Conservation (phyloP, 1,139 yeast genomes). For the Trichomonascaceae sp. region DNA sequence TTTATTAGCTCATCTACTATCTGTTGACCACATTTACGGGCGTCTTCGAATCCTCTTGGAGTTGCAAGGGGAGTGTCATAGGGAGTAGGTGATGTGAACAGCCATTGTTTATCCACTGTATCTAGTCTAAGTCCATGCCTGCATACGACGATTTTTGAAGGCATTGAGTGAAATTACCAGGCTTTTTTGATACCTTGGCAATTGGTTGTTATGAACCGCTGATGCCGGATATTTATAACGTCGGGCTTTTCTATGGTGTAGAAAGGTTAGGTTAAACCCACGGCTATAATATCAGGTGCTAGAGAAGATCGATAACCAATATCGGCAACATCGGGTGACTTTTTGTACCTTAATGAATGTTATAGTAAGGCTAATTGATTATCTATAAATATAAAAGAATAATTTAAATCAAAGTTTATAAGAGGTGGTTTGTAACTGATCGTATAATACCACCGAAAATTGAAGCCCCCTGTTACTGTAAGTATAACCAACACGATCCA, state of each 20-base stretch:
- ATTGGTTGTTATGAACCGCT: background rate
- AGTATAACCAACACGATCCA: constrained; percentile 11
- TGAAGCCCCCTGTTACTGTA: constrained; percentile 9
- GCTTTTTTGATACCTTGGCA: background rate
- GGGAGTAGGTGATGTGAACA: constrained; percentile 30
- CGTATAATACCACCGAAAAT: constrained; percentile 8
- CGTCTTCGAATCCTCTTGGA: constrained; percentile 28
- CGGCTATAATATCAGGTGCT: background rate
- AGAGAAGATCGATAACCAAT: too few relatives aligned
- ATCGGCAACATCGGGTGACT: too few relatives aligned
- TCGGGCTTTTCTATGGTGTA: background rate
- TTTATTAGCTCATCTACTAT: constrained; percentile 11
- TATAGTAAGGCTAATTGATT: too few relatives aligned
- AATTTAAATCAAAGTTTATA: background rate
- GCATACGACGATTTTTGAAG: constrained; percentile 26
- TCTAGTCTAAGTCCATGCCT: constrained; percentile 35
- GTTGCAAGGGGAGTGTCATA: constrained; percentile 35
- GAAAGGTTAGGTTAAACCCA: background rate
- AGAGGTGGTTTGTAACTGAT: background rate
- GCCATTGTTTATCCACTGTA: constrained; percentile 29
- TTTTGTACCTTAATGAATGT: too few relatives aligned
- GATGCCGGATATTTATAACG: background rate
- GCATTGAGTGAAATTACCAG: constrained; percentile 3
- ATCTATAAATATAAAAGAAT: too few relatives aligned
- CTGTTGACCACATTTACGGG: constrained; percentile 18